These are phyloP conservation scores for Prunus mume DNA, from an alignment of 306 rosid genomes.

Conservation along the genomic window DNA sequence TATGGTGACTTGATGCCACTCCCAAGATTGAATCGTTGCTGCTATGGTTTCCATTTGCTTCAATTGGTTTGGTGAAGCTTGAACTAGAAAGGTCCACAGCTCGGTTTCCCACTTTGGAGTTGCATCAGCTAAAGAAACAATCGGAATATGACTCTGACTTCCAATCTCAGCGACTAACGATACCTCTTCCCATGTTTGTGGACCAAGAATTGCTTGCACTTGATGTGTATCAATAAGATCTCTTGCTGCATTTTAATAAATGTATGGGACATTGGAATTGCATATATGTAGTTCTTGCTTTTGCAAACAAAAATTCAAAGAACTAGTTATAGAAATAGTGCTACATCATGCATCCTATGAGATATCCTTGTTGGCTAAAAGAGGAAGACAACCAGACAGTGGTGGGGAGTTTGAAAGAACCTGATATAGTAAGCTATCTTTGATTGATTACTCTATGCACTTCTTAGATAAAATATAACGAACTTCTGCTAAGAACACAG, in stretches of 20 bases:
- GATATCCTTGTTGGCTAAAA: no score
- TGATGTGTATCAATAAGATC: conserved; percentile 3
- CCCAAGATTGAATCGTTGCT: conserved; percentile 19
- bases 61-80: conserved; percentile 4
- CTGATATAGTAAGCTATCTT: no score
- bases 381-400: no score
- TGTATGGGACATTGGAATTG: not conserved
- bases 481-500: not conserved
- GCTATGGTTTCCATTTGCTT: conserved; percentile 22
- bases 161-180: conserved; percentile 6
- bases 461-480: not conserved
- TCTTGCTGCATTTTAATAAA: conserved; percentile 2
- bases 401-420: no score
- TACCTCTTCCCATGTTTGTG: conserved; percentile 3
- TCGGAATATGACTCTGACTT: conserved; percentile 1
- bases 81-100: conserved; percentile 15
- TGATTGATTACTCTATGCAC: no score
- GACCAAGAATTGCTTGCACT: conserved; percentile 12
- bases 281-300: not conserved
- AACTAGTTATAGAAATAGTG: no score
- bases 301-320: not conserved
- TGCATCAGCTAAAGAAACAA: conserved; percentile 14
- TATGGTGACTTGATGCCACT: conserved; percentile 21
- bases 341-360: no score
- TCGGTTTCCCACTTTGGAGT: not conserved